These are phyloP conservation scores for Chloropicon primus DNA, from an alignment of 139 green algal species.

Conservation along the genomic window DNA sequence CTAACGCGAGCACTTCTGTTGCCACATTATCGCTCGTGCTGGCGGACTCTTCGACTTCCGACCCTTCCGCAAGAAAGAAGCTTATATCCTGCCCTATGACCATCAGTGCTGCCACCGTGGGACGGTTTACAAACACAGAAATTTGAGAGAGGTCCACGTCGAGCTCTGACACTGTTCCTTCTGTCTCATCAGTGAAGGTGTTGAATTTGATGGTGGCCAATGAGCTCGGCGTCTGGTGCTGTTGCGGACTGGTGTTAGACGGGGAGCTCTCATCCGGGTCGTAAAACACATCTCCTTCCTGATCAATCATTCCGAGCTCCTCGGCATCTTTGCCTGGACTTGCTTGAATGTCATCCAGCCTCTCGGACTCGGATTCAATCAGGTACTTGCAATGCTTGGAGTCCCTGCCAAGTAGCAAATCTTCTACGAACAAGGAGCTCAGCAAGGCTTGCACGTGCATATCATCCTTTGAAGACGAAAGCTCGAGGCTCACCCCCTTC, in stretches of 20 bases:
- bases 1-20: not conserved
- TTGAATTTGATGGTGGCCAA: not conserved
- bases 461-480: not conserved
- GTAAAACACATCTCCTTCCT: not conserved
- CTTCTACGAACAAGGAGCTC: not conserved
- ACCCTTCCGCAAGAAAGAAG: not conserved
- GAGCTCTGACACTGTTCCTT: not conserved
- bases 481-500: not conserved
- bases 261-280: not conserved
- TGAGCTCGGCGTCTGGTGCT: no score
- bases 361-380: not conserved
- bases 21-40: not conserved
- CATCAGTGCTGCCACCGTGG: not conserved
- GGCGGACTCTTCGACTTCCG: not conserved
- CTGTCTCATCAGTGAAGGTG: not conserved
- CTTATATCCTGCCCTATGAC: not conserved
- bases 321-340: not conserved
- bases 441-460: not conserved
- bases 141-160: not conserved
- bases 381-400: not conserved
- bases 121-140: not conserved
- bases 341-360: not conserved
- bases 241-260: no score
- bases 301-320: not conserved
- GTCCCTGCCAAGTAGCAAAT: not conserved